Evolutionary conservation across 805 yeast genomes (phyloP).

Genomic region (Blastobotrys peoriensis): DNA sequence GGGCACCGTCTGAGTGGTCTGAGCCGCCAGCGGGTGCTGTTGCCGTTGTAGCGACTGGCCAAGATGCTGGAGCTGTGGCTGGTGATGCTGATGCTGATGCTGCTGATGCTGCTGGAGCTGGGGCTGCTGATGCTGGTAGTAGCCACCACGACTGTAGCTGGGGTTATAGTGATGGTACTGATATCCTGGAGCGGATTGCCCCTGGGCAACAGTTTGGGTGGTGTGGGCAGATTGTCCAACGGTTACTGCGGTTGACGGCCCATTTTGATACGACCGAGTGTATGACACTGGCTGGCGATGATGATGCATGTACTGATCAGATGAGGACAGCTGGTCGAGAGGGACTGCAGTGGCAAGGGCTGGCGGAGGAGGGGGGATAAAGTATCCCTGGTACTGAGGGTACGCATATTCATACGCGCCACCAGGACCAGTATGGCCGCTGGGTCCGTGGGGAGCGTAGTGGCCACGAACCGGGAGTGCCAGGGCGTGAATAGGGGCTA

Average conservation of each 20-base stretch:
- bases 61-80: slow-evolving; percentile 9
- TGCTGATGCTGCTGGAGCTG: not conserved
- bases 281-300: slow-evolving; percentile 10
- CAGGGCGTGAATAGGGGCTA: too few species aligned
- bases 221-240: slow-evolving; percentile 13
- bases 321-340: slow-evolving; percentile 13
- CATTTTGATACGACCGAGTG: not conserved
- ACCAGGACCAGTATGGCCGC: too few species aligned
- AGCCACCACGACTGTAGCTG: slow-evolving; percentile 12
- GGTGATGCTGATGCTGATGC: slow-evolving; percentile 20
- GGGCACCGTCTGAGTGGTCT: too few species aligned
- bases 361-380: not conserved
- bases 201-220: too few species aligned
- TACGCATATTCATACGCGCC: not conserved
- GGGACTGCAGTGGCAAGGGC: slow-evolving; percentile 5
- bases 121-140: not conserved
- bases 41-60: slow-evolving; percentile 18
- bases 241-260: too few species aligned
- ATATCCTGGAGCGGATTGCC: not conserved
- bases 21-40: slow-evolving; percentile 16
- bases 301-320: not conserved
- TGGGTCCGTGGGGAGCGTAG: too few species aligned
- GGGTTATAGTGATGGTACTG: not conserved
- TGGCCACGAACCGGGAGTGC: too few species aligned
- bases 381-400: not conserved